Evolutionary conservation across 345 rosid genomes (phyloP).

Genomic region (Populus deltoides): DNA sequence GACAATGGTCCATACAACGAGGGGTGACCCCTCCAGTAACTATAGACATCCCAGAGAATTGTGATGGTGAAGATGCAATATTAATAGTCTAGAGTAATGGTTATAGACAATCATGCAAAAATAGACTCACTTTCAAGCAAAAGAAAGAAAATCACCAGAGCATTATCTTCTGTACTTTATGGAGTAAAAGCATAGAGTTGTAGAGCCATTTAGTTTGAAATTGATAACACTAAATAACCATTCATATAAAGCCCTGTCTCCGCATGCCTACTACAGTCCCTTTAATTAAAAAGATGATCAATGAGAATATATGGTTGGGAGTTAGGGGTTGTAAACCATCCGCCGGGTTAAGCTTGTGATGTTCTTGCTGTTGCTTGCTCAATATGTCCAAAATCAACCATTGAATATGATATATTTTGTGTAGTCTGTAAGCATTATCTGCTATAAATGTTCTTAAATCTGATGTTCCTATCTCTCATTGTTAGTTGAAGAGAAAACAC

Average conservation of each 20-base stretch:
- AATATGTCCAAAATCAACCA: background rate
- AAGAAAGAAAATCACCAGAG: background rate
- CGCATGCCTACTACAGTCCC: background rate
- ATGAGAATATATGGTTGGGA: background rate
- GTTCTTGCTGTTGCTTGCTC: background rate
- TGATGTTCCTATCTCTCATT: background rate
- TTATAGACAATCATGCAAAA: background rate
- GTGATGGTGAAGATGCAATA: too few relatives aligned
- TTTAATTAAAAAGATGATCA: background rate
- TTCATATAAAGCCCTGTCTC: background rate
- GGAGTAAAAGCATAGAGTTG: background rate
- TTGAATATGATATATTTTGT: background rate
- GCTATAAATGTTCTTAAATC: background rate
- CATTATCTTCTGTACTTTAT: background rate
- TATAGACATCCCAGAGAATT: too few relatives aligned
- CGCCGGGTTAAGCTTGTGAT: background rate
- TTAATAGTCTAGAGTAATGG: background rate
- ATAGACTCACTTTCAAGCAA: background rate
- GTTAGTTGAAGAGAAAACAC: background rate
- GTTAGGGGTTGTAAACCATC: background rate
- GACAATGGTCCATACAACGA: too few relatives aligned
- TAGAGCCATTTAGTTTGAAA: background rate
- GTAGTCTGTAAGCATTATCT: background rate
- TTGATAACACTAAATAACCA: background rate
- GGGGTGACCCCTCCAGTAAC: too few relatives aligned